A percentile compares a stretch with the other conserved stretches of the same genome.
These are phyloP conservation scores for Voacanga thouarsii DNA, from an alignment of 257 asterid genomes.

Conservation along the genomic window DNA sequence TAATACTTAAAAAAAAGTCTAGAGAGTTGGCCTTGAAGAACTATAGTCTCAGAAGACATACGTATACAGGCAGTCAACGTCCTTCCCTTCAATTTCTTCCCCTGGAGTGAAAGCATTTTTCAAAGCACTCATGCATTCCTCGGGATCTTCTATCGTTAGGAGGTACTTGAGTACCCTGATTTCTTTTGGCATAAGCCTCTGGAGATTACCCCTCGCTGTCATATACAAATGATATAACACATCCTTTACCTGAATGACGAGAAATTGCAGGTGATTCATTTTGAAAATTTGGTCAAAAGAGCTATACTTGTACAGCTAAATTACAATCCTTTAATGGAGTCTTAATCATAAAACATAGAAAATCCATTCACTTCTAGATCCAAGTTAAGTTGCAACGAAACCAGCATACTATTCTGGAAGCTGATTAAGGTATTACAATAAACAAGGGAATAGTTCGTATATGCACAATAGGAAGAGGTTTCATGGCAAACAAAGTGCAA, in stretches of 20 bases:
- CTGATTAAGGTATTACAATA: neutral
- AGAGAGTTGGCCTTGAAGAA: neutral
- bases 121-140: conserved; percentile 65
- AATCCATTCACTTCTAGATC: neutral
- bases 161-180: conserved; percentile 82
- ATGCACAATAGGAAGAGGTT: neutral
- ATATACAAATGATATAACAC: conserved; percentile 68
- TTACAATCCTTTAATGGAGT: neutral
- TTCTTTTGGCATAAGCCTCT: conserved; percentile 91
- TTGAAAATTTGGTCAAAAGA: neutral
- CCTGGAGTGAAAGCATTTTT: conserved; percentile 94
- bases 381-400: neutral
- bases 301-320: neutral
- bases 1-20: neutral
- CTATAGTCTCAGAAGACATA: conserved; percentile 32
- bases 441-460: neutral
- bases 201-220: conserved; percentile 71
- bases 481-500: neutral
- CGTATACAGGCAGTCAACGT: conserved; percentile 80
- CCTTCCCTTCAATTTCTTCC: conserved; percentile 70
- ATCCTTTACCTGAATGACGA: conserved; percentile 63
- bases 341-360: neutral
- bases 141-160: conserved; percentile 79
- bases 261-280: neutral
- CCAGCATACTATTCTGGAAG: neutral